phyloP scores from a whole-genome alignment of 2,329 filamentous ascomycete species.

The Curvularia sp. region DNA sequence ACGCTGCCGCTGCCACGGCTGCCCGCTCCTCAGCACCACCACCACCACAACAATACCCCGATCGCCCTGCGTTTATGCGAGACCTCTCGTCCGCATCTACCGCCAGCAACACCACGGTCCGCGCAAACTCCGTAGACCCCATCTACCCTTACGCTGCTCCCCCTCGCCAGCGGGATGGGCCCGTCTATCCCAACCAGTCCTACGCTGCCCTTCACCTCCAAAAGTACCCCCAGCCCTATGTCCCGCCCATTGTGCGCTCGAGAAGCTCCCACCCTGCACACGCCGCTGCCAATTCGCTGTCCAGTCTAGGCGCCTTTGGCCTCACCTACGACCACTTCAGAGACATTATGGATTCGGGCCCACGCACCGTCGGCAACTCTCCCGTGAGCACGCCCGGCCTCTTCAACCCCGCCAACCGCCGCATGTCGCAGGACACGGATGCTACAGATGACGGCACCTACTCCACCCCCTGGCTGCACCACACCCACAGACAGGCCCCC shows the following conservation, averaged over 20 bases:
- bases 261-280: slow-evolving; percentile 53
- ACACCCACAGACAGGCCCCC: slow-evolving; percentile 57
- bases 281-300: slow-evolving; percentile 47
- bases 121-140: slow-evolving; percentile 42
- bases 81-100: slow-evolving; percentile 53
- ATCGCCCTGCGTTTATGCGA: slow-evolving; percentile 51
- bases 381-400: slow-evolving; percentile 57
- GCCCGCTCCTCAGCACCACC: slow-evolving; percentile 18
- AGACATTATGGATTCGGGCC: slow-evolving; percentile 48
- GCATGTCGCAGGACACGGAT: slow-evolving; percentile 36
- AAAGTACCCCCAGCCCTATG: slow-evolving; percentile 50
- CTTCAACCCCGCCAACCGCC: slow-evolving; percentile 51
- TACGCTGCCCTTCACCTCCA: slow-evolving; percentile 58
- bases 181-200: slow-evolving; percentile 58
- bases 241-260: slow-evolving; percentile 50
- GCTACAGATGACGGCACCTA: slow-evolving; percentile 52
- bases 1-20: neutral
- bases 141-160: slow-evolving; percentile 27
- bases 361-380: slow-evolving; percentile 55
- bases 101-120: slow-evolving; percentile 52
- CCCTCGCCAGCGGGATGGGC: slow-evolving; percentile 40
- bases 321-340: slow-evolving; percentile 44
- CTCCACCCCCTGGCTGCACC: slow-evolving; percentile 59
- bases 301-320: slow-evolving; percentile 52
- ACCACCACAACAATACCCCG: slow-evolving; percentile 17